A percentile compares a stretch with the other conserved stretches of the same genome.
phyloP scores from a whole-genome alignment of 306 rosid species.

The Mimosa pudica region DNA sequence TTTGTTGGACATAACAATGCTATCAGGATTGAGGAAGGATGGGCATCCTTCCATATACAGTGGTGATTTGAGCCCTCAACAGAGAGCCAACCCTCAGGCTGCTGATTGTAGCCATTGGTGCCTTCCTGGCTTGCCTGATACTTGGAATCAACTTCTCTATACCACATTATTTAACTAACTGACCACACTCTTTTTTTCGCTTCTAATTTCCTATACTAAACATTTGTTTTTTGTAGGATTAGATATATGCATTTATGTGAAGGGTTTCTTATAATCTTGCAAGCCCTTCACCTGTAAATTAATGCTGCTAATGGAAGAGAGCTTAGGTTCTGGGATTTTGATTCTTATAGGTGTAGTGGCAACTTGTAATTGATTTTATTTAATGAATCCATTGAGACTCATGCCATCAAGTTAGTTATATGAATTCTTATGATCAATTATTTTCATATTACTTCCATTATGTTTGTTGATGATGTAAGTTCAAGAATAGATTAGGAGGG shows the following conservation, averaged over 20 bases:
- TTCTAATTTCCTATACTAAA: background rate
- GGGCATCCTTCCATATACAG: conserved; percentile 83
- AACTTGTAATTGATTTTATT: background rate
- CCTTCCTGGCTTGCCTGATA: conserved; percentile 84
- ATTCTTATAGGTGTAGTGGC: background rate
- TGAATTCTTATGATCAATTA: background rate
- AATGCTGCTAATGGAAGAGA: conserved; percentile 2
- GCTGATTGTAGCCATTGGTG: conserved; percentile 96
- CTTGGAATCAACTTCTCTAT: conserved; percentile 77
- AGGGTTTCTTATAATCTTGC: conserved; percentile 20
- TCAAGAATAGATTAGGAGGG: background rate
- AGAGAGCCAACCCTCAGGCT: conserved; percentile 61
- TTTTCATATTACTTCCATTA: background rate
- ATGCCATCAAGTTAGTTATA: background rate
- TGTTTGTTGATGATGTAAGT: background rate
- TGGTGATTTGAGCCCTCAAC: conserved; percentile 70
- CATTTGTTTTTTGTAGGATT: conserved; percentile 9
- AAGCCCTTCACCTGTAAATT: conserved; percentile 38
- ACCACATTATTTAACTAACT: conserved; percentile 60
- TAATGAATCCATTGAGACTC: background rate
- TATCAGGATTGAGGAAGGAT: conserved; percentile 72
- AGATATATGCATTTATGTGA: conserved; percentile 18
- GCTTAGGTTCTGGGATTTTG: background rate
- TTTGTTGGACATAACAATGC: conserved; percentile 69
- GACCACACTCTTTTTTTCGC: conserved; percentile 2